Evolutionary conservation across 306 rosid species (phyloP).

Genomic region (Gastrolobium bilobum): DNA sequence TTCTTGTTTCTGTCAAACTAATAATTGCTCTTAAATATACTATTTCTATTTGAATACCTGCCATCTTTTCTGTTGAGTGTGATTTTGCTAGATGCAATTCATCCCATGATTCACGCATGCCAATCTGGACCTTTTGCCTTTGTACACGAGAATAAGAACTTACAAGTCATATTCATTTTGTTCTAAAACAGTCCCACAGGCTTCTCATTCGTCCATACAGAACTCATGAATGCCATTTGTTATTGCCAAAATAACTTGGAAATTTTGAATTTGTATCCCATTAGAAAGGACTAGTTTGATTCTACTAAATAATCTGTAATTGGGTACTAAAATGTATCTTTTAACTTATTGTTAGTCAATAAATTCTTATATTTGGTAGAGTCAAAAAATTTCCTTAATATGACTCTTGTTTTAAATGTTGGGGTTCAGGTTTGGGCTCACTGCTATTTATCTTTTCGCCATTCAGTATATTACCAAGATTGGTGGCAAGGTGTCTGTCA

Average conservation of each 20-base stretch:
- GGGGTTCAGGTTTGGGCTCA: slow-evolving; percentile 84
- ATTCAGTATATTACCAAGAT: slow-evolving; percentile 84
- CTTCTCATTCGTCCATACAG: slow-evolving; percentile 7
- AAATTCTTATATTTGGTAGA: slow-evolving; percentile 15
- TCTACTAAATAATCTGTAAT: slow-evolving; percentile 12
- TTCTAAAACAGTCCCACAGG: background rate
- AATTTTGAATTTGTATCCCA: slow-evolving; percentile 17
- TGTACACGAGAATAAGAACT: background rate
- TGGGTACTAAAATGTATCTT: slow-evolving; percentile 7
- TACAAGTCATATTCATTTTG: background rate
- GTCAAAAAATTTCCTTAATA: slow-evolving; percentile 30
- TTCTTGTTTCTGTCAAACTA: slow-evolving; percentile 4
- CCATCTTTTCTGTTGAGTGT: background rate
- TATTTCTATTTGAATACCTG: background rate
- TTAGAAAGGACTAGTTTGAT: background rate
- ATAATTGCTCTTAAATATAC: background rate
- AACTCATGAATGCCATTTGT: background rate
- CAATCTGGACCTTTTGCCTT: background rate
- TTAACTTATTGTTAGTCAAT: slow-evolving; percentile 4
- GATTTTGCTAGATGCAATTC: background rate
- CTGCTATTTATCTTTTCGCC: slow-evolving; percentile 77
- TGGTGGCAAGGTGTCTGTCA: slow-evolving; percentile 84
- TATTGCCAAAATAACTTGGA: slow-evolving; percentile 15
- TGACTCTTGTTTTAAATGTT: slow-evolving; percentile 32
- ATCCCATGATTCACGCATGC: background rate